phyloP scores from a whole-genome alignment of 2,329 filamentous ascomycete species.

The Clonostachys solani region DNA sequence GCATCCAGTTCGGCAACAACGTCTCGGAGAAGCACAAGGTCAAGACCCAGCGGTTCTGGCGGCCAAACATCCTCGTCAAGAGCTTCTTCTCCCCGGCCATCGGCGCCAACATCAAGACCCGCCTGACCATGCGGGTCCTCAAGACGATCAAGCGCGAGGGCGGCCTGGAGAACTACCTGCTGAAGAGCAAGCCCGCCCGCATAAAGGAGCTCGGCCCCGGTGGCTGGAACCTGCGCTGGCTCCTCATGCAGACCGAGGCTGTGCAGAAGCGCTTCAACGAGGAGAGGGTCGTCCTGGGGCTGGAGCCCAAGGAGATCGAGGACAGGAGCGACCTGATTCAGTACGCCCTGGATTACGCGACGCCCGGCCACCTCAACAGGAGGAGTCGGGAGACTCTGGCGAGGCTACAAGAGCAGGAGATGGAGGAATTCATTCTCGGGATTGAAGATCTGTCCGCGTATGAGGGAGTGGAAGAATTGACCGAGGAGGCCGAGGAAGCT shows the following conservation, averaged over 20 bases:
- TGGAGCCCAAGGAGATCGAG: constrained; percentile 37
- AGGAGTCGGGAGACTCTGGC: constrained; percentile 29
- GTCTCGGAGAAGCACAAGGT: constrained; percentile 65
- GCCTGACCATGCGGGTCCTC: constrained; percentile 66
- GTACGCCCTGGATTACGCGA: constrained; percentile 34
- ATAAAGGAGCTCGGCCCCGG: constrained; percentile 84
- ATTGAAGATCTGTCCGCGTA: constrained; percentile 22
- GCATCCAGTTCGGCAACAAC: constrained; percentile 77
- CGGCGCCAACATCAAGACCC: constrained; percentile 58
- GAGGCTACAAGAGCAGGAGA: constrained; percentile 19
- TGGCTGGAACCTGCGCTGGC: constrained; percentile 88
- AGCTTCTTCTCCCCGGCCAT: constrained; percentile 62
- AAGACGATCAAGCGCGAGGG: constrained; percentile 79
- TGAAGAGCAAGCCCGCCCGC: constrained; percentile 72
- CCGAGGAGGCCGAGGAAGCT: constrained; percentile 26
- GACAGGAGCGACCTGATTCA: constrained; percentile 30
- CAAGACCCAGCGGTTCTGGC: constrained; percentile 71
- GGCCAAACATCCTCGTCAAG: constrained; percentile 69
- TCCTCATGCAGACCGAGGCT: constrained; percentile 72
- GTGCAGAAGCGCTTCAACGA: constrained; percentile 63
- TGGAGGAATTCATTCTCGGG: constrained; percentile 35
- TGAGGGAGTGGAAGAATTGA: constrained; percentile 30
- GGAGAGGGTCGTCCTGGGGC: constrained; percentile 61
- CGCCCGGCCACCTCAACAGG: constrained; percentile 28
- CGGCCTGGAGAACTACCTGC: constrained; percentile 86